A percentile compares a stretch with the other conserved stretches of the same genome.
These are phyloP conservation scores for Albifimbria verrucaria DNA, from an alignment of 2,329 filamentous ascomycete species.

Conservation along the genomic window DNA sequence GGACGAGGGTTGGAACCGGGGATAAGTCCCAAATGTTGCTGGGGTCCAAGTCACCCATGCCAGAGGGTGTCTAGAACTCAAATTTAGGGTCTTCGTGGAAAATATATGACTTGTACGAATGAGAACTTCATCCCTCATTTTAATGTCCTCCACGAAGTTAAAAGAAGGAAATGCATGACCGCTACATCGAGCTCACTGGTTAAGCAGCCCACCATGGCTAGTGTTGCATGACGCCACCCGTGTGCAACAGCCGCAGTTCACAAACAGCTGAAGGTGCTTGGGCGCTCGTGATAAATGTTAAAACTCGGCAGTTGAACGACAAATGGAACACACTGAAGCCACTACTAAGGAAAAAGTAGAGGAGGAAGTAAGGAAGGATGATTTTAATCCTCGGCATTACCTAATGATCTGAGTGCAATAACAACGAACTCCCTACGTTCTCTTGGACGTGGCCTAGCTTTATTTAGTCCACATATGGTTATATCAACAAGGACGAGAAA, in stretches of 20 bases:
- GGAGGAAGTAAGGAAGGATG: not conserved
- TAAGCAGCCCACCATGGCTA: not conserved
- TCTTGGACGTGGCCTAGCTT: not conserved
- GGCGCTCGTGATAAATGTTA: not conserved
- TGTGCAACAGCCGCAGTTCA: not conserved
- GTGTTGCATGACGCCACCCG: not conserved
- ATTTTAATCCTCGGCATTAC: not conserved
- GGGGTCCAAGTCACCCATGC: not conserved
- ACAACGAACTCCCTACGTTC: not conserved
- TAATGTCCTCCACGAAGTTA: not conserved
- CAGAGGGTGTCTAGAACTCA: not conserved
- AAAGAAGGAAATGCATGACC: not conserved
- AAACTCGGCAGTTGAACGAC: not conserved
- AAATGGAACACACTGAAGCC: not conserved
- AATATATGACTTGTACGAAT: not conserved
- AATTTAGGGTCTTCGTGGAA: not conserved
- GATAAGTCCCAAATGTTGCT: conserved; percentile 23
- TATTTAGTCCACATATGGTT: not conserved
- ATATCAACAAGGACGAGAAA: not conserved
- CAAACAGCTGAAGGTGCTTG: not conserved
- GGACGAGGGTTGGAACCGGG: conserved; percentile 25
- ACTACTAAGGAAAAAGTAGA: not conserved
- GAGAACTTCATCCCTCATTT: not conserved
- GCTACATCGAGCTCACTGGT: not conserved
- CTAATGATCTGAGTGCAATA: not conserved